Base-by-base conservation (phyloP, 2,329 filamentous ascomycete genomes). In the Trichoderma polysporum region DNA sequence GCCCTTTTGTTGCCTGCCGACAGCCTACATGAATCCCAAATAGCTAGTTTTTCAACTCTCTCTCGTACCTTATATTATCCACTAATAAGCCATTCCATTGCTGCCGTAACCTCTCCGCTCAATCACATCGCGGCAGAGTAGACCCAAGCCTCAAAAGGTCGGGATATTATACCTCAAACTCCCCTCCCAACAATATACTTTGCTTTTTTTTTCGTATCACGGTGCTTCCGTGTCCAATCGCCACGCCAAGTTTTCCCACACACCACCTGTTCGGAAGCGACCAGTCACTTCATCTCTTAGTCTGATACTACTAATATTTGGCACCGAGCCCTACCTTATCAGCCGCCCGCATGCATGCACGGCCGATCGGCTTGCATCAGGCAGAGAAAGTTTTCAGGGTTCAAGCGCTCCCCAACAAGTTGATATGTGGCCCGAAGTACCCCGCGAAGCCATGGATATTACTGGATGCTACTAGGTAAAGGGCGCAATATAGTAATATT, bases 281-380 rank as follows among this genome's bases (percentile, higher is more conserved):
- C 35, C 47, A 63, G 49, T 29, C 49, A 22, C 41, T 19, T 22
- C 19, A 17, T 45, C n/a, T 45, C 22, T 3, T 5, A 45, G 41
- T 10, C 41, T 19, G n/a, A 19, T 17, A n/a, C 15, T 19, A 19
- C 41, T 19, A n/a, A 39, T 2, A 19, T 17, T 56, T 31, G 19
- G 17, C 39, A 35, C 50, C 22, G 53, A 56, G 31, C 31, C 52
- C 52, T 37, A 56, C 33, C 33, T 27, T 27, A 56, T 56, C 53
- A 56, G 53, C 53, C 53, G 53, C 53, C 53, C 53, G 53, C 33
- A 37, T 64, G 61, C 50, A 64, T 64, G 61, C 61, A 64, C 50
- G 50, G 61, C 61, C 61, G 61, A 64, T 64, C 61, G 50, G 41
- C 61, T 64, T 25, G 61, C 61, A 31, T n/a, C 50, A 54, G 33